Evolutionary conservation across 202 grass and related monocot species (phyloP).

Genomic region (Schoenoplectus tabernaemontani): DNA sequence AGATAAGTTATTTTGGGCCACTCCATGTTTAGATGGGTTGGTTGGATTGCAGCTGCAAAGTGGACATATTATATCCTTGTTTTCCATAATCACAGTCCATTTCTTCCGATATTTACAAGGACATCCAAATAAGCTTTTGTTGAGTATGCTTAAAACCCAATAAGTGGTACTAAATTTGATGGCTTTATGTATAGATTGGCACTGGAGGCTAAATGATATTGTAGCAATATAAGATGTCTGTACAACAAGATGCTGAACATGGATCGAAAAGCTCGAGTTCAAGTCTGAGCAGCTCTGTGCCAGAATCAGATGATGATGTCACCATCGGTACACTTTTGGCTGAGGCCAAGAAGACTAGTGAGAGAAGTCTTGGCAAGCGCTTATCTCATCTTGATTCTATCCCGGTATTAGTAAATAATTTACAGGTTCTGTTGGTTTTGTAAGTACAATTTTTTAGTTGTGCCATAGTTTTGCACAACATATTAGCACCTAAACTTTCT

Average conservation of each 20-base stretch:
- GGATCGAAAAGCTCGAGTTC: conserved; percentile 88
- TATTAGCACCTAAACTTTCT: not conserved
- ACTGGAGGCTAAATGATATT: not conserved
- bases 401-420: conserved; percentile 48
- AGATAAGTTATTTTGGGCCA: not conserved
- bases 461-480: no score
- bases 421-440: not conserved
- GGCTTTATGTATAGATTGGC: not conserved
- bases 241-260: conserved; percentile 31
- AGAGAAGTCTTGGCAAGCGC: conserved; percentile 69
- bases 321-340: conserved; percentile 71
- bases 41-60: not conserved
- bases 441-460: not conserved
- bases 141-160: not conserved
- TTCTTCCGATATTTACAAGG: not conserved
- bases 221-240: conserved; percentile 12
- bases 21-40: not conserved
- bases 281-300: conserved; percentile 72
- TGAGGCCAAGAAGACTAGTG: conserved; percentile 46
- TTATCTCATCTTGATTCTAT: conserved; percentile 96
- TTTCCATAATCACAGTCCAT: not conserved
- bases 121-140: not conserved
- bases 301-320: conserved; percentile 65
- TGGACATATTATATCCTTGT: not conserved
- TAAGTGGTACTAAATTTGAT: not conserved